Evolutionary conservation across 2,329 filamentous ascomycete genomes (phyloP), one percentile per base, ranked within the genome.

Genomic region (Cryphonectria japonica): DNA sequence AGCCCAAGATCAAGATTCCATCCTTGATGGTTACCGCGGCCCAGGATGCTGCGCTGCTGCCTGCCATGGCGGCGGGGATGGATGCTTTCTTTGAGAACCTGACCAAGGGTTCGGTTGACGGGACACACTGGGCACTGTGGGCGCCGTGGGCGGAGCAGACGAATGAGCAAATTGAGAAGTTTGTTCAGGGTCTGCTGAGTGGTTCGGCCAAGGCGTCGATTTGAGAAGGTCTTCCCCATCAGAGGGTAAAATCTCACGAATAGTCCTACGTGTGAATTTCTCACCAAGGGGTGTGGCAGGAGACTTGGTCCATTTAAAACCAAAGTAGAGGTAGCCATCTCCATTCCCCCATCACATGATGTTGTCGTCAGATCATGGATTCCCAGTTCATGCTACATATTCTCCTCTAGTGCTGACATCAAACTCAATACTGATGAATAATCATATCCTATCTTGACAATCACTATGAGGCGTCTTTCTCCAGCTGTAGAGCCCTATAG

Each of bases 91-190:
- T 95, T 72, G 86, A 88, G 2, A 85, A 89, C 63, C 80, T 97
- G 77, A 92, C 88, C 9, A 85, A 86, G 72, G 85, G 82, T 11
- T 88, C 92, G 78, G 91, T 97, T 9, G 69, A 90, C 50, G 86
- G 91, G 0, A 84, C 86, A 26, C 96, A 98, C 81, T 98, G 95
- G 95, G 93, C 91, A 62, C 82, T 97, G 78, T 91, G 89, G 84
- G 67, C 43, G 43, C 67, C 67, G 26, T 89, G 97, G 83, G 88
- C 87, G 74, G 86, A 91, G 0, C 87, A 85, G 32, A 88, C 93
- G 3, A 98, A 98, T 80, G 79, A 78, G 66, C 83, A 90, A 72
- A 85, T 97, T 75, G 85, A 83, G 69, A 84, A 86, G 70, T 97
- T 94, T 88, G 75, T 97, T 72, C 85, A 87, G 71, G 82, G 81